Evolutionary conservation across 768 basidiomycete genomes (phyloP), one percentile per base, ranked within the genome.

Genomic region (Xerocomellus amylosporus): DNA sequence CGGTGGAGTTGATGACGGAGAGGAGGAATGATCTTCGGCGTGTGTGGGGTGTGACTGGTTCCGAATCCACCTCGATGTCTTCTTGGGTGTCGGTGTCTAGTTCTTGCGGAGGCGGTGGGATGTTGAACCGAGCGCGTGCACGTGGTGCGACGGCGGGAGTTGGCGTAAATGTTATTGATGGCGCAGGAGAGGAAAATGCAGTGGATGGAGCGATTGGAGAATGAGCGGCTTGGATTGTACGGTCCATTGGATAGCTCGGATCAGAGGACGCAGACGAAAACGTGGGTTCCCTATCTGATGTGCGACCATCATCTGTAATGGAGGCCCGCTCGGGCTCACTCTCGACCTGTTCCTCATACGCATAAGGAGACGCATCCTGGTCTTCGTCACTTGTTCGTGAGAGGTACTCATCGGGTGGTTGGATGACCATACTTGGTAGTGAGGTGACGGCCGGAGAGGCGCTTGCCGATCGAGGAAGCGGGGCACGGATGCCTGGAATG

Each of bases 11-110:
- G 65, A 94, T 88, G 8, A 93, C 87, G 9, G 84, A 85, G 37
- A 94, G 79, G 13, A 94, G 79, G 74, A 94, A 93, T 1, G 88
- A 91, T 15, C 84, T 83, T 38, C 88, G 84, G 55, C 87, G 85
- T 13, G 85, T 81, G 58, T 80, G 77, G 3, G 89, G 90, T 2
- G 90, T 93, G 40, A 84, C 68, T 4, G 79, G 79, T 38, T 83
- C 78, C 5, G 77, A 72, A 37, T 75, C 71, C 13, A 56, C 49
- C 19, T 64, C 64, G 17, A 60, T 66, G 15, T 73, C 75, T 3
- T 66, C 71, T 39, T 70, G 63, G 10, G 64, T 61, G 13, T 75
- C 67, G 10, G 64, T 61, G 13, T 75, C 67, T 24, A 75, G 60
- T 36, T 79, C 75, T n/a, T 71, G 64, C 9, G 78, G 73, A 26